These are phyloP conservation scores for Hanseniaspora vineae DNA, from an alignment of 805 yeast species.

Conservation along the genomic window DNA sequence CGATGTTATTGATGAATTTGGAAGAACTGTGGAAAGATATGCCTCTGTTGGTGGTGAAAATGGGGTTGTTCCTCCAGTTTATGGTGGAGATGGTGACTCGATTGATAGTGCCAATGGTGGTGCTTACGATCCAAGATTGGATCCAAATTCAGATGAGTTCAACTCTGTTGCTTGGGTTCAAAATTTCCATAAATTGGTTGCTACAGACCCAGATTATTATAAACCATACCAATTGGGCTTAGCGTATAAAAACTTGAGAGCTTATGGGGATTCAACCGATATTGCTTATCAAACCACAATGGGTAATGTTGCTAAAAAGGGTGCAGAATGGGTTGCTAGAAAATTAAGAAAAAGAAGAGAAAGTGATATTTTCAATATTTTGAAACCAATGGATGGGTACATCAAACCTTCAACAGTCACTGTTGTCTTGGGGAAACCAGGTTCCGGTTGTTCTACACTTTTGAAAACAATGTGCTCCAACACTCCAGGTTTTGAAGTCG, in stretches of 20 bases:
- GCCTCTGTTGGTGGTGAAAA: neutral
- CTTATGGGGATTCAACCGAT: constrained; percentile 54
- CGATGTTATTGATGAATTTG: neutral
- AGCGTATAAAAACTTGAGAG: constrained; percentile 44
- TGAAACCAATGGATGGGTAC: constrained; percentile 54
- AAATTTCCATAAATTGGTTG: constrained; percentile 41
- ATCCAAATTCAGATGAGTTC: constrained; percentile 48
- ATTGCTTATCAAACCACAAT: constrained; percentile 55
- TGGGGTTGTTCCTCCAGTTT: constrained; percentile 1
- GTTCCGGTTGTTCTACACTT: constrained; percentile 65
- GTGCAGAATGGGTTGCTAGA: constrained; percentile 13
- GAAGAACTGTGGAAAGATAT: neutral
- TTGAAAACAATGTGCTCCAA: constrained; percentile 46
- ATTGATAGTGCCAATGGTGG: neutral
- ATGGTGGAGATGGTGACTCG: constrained; percentile 1
- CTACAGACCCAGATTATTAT: constrained; percentile 47
- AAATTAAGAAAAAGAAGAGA: constrained; percentile 14
- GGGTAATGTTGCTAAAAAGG: constrained; percentile 29
- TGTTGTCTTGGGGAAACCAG: constrained; percentile 64
- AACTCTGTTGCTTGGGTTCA: constrained; percentile 55
- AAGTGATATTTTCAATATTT: constrained; percentile 32
- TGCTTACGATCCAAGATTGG: constrained; percentile 30
- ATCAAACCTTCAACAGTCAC: constrained; percentile 52
- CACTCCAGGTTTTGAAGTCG: constrained; percentile 46
- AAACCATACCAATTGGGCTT: constrained; percentile 49